Evolutionary conservation across 2,329 filamentous ascomycete genomes (phyloP), one percentile per base, ranked within the genome.

Genomic region (Cryphonectria radicalis): DNA sequence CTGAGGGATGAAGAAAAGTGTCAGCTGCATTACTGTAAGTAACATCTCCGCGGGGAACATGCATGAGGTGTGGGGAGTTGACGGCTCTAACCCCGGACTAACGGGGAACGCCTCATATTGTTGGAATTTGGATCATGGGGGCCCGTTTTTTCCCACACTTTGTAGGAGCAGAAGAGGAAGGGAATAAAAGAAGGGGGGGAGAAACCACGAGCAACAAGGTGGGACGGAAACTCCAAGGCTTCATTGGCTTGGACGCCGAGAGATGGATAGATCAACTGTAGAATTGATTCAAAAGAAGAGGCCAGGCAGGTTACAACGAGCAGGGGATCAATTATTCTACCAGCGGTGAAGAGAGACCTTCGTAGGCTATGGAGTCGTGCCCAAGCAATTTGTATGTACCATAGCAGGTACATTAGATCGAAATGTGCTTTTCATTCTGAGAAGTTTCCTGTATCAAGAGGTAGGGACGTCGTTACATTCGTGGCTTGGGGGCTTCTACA

Each of bases 11-110:
- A 32, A 40, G n/a, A 64, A 2, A 4, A 7, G 42, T n/a, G n/a
- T 4, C 14, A 25, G n/a, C 19, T 19, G 43, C 4, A 14, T 32
- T 32, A 32, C 32, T 32, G 28, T 19, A 19, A 13, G 19, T 53
- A 43, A 65, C 63, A 65, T 65, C 63, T 65, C 63, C 63, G 63
- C 63, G 63, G 63, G 43, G 43, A 37, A 17, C 43, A 28, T 40
- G 25, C 62, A 13, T 0, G 19, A 7, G 25, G 19, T 32, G 6
- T 17, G 8, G 37, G 35, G 32, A 35, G 13, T 11, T n/a, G 19
- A 46, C 19, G 7, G n/a, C 63, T 14, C 63, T 53, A 65, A 65
- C 17, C 63, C 25, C 28, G 13, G 40, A n/a, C n/a, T 22, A 50
- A 50, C 46, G n/a, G 46, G 19, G 7, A n/a, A n/a, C 22, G 22